Evolutionary conservation across 441 rosid genomes (phyloP).

Genomic region (Gossypium schwendimanii): DNA sequence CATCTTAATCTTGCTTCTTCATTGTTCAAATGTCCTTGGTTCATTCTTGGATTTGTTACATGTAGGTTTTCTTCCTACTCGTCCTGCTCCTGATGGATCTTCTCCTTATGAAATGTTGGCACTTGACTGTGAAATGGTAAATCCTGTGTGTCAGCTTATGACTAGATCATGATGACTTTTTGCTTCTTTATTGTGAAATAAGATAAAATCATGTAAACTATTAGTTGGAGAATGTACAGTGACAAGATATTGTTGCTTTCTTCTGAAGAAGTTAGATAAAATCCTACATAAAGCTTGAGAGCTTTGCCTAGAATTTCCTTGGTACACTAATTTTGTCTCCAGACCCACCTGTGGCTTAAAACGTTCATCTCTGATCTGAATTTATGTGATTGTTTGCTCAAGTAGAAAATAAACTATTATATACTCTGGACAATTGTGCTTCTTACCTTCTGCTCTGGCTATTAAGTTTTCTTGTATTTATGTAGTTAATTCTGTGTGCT

Average conservation of each 20-base stretch:
- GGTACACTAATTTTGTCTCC: neutral
- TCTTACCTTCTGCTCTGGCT: neutral
- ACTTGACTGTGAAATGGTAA: constrained; percentile 98
- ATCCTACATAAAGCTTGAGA: neutral
- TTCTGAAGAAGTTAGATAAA: neutral
- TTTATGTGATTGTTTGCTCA: neutral
- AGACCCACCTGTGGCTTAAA: neutral
- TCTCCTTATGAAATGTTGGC: constrained; percentile 53
- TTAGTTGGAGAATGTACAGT: neutral
- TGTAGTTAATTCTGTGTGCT: neutral
- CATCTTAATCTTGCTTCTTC: constrained; percentile 8
- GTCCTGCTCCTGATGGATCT: constrained; percentile 62
- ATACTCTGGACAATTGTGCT: neutral
- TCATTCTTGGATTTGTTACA: constrained; percentile 16
- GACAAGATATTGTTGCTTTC: neutral
- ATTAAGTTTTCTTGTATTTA: neutral
- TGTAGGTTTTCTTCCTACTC: constrained; percentile 60
- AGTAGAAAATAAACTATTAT: neutral
- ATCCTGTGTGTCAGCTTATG: constrained; percentile 6
- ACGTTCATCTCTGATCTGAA: neutral
- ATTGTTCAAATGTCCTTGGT: neutral
- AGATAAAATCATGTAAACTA: neutral
- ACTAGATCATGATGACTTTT: neutral
- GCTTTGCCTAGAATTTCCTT: neutral
- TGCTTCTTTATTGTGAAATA: neutral